Percentiles rank a stretch among this genome's conserved stretches.
Conservation (phyloP, 805 yeast species). For the Metschnikowia vanudenii region DNA sequence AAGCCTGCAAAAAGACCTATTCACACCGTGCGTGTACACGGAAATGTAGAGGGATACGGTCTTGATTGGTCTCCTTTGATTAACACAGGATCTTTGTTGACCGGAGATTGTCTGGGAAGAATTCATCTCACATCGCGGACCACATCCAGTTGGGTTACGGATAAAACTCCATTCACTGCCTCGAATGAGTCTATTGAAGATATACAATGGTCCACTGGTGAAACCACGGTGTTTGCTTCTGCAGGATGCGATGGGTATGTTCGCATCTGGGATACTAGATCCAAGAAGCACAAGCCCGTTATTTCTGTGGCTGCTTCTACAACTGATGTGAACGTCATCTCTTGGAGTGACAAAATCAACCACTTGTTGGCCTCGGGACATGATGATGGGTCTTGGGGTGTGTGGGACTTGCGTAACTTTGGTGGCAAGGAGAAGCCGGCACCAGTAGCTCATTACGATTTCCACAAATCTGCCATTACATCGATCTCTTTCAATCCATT, state of each 20-base stretch:
- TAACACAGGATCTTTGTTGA: conserved; percentile 73
- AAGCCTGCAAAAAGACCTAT: conserved; percentile 75
- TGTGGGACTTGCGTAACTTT: conserved; percentile 93
- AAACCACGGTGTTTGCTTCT: conserved; percentile 91
- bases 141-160: conserved; percentile 79
- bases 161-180: conserved; percentile 72
- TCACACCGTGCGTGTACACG: conserved; percentile 81
- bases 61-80: conserved; percentile 93
- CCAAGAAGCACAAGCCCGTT: conserved; percentile 89
- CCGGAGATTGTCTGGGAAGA: conserved; percentile 89
- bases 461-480: conserved; percentile 92
- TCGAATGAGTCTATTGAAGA: conserved; percentile 85
- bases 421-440: conserved; percentile 50
- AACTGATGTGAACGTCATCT: conserved; percentile 89
- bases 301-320: conserved; percentile 75
- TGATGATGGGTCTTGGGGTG: conserved; percentile 96
- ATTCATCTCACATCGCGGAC: conserved; percentile 77
- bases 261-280: conserved; percentile 95
- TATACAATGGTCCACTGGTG: conserved; percentile 93
- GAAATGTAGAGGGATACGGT: conserved; percentile 96
- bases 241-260: conserved; percentile 90
- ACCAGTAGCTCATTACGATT: conserved; percentile 93
- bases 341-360: conserved; percentile 88
- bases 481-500: conserved; percentile 91
- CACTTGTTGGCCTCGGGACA: conserved; percentile 93